phyloP scores from a whole-genome alignment of 345 rosid species.

The Eucalyptus guilfoylei region DNA sequence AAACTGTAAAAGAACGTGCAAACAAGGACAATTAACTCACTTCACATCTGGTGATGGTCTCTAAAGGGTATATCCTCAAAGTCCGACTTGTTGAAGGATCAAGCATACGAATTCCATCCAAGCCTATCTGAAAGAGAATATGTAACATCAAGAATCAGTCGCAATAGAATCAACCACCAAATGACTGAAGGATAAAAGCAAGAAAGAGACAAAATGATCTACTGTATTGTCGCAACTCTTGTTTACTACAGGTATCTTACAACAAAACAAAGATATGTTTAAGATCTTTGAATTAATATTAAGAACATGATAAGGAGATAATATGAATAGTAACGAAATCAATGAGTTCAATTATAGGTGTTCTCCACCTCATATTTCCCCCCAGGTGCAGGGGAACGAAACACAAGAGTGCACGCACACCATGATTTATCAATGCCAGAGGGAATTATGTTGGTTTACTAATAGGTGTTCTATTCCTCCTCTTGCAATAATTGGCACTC shows the following conservation, averaged over 20 bases:
- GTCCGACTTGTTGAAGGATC: constrained; percentile 81
- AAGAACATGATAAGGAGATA: background rate
- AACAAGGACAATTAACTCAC: constrained; percentile 22
- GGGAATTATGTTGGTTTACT: background rate
- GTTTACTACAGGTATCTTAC: background rate
- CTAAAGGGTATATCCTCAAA: constrained; percentile 90
- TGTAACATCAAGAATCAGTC: background rate
- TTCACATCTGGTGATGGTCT: constrained; percentile 89
- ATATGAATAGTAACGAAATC: background rate
- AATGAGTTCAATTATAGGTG: background rate
- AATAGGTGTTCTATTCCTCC: background rate
- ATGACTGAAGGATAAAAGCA: background rate
- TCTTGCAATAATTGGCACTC: background rate
- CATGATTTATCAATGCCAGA: background rate
- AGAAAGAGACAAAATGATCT: background rate
- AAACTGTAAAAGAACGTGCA: background rate
- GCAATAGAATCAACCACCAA: background rate
- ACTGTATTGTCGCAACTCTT: background rate
- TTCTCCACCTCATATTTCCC: background rate
- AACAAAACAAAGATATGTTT: background rate
- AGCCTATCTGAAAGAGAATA: constrained; percentile 53
- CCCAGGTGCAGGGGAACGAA: background rate
- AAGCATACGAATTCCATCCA: constrained; percentile 97
- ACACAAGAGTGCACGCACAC: background rate
- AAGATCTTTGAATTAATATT: background rate